Evolutionary conservation across 495 filamentous ascomycete species (phyloP), one percentile per base, ranked within the genome.

Genomic region (Neurospora tetraspora): DNA sequence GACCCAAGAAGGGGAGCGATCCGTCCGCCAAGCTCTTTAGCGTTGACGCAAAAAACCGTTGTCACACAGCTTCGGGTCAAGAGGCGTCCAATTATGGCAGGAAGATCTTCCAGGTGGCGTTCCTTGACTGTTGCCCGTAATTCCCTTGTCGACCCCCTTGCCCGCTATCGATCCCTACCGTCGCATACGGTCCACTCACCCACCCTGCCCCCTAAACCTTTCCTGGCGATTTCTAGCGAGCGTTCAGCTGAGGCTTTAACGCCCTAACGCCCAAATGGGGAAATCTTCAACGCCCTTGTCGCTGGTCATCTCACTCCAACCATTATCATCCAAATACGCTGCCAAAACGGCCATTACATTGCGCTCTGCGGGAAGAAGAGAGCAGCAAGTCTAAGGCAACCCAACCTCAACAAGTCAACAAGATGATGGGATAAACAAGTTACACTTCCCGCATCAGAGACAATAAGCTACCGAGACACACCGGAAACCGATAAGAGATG

Each of bases 41-140:
- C 79, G 77, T 81, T 80, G 74, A 77, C 80, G 77, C 78, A 78
- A 80, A 80, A 79, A 80, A 77, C 80, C 77, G 77, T 81, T 81
- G 80, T 80, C 80, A 76, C 76, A 81, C 80, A 78, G 75, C 78
- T 77, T 76, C 71, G 77, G 78, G 78, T 74, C 75, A 42, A 72
- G 74, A 76, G 78, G 75, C 74, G 72, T 72, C 77, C 78, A 78
- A 78, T 79, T 27, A 73, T 14, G 45, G n/a, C 3, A 20, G 11
- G 65, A 69, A 70, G 77, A 79, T 78, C 79, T 73, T 76, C 77
- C 39, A 34, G 34, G 78, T 78, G 78, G 77, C 77, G 75, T 74
- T 70, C 76, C 71, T 53, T 70, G 72, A 70, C 73, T 69, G 38
- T 68, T 71, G 68, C 53, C 72, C 59, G 53, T 34, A 34, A 34